Evolutionary conservation across 306 rosid species (phyloP).

Genomic region (Sicyos baderoa): DNA sequence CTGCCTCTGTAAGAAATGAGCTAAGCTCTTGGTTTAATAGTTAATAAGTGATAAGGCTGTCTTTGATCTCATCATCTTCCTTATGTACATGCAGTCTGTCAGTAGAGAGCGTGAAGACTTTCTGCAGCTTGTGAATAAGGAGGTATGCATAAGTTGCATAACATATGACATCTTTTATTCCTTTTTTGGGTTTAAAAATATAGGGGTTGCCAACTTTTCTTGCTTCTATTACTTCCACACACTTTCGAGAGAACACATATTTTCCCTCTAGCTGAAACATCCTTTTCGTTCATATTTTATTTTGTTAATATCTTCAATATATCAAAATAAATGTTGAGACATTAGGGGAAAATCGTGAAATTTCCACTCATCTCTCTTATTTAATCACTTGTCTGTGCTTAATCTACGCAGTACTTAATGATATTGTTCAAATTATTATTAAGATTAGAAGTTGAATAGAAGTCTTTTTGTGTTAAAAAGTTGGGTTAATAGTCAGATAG

Average conservation of each 20-base stretch:
- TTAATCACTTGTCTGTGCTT: not conserved
- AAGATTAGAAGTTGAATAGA: not conserved
- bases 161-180: not conserved
- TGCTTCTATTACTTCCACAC: not conserved
- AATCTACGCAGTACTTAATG: not conserved
- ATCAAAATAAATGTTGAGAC: not conserved
- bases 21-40: not conserved
- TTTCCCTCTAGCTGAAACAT: not conserved
- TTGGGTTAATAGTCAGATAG: not conserved
- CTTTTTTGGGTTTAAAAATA: not conserved
- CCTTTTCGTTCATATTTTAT: not conserved
- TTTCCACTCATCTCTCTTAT: not conserved
- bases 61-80: slow-evolving; percentile 12
- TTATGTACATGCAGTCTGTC: slow-evolving; percentile 61
- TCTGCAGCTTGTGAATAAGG: slow-evolving; percentile 79
- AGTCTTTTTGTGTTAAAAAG: not conserved
- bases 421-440: not conserved
- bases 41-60: not conserved
- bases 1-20: slow-evolving; percentile 79
- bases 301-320: not conserved
- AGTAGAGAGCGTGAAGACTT: slow-evolving; percentile 92
- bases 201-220: not conserved
- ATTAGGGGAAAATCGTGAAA: not conserved
- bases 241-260: not conserved
- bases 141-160: slow-evolving; percentile 38